Evolutionary conservation across 192 early-diverging fungal species (phyloP), one percentile per base, ranked within the genome.

Genomic region (Coemansia sp.): DNA sequence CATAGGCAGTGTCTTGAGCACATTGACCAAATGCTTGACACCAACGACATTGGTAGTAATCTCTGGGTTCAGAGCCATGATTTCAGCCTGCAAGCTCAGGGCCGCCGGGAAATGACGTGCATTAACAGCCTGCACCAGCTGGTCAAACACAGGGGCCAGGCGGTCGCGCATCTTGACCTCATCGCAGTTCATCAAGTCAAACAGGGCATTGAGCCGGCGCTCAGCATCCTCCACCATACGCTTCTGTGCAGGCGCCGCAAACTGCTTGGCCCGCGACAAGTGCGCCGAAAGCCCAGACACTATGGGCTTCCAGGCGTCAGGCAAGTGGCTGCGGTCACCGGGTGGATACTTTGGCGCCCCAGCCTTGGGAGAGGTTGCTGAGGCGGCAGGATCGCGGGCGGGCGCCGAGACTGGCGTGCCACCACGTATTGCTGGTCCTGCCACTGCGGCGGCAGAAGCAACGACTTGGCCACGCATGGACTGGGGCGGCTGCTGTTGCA

Each of bases 171-270:
- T 67, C 1, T 86, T 82, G 6, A 94, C 69, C 53, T 88, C 86
- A 24, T 84, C 86, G 66, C 88, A 87, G 70, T 95, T 95, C 81
- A 96, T 74, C 76, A 85, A 83, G 73, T 95, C 95, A 72, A 92
- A 93, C 42, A 98, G 63, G 6, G 76, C 72, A 29, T 86, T 83
- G 29, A 98, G 59, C n/a, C 88, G 81, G 67, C 90, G 91, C 46
- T 95, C 90, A 3, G 93, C 86, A 50, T 98, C 94, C 60, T 93
- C 89, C 67, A 89, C 83, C 50, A 89, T 81, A 52, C 86, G 80
- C 61, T 87, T 88, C 63, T 91, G 85, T 19, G 79, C 77, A n/a
- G 89, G 85, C 79, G 90, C 74, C 0, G 67, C 70, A 36, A 67
- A 67, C 21, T 65, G 81, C 58, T 78, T 83, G 42, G 81, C 81